Evolutionary conservation across 1,284 basidiomycete species (phyloP), one percentile per base, ranked within the genome.

Genomic region (Xerocomus nothofagi): DNA sequence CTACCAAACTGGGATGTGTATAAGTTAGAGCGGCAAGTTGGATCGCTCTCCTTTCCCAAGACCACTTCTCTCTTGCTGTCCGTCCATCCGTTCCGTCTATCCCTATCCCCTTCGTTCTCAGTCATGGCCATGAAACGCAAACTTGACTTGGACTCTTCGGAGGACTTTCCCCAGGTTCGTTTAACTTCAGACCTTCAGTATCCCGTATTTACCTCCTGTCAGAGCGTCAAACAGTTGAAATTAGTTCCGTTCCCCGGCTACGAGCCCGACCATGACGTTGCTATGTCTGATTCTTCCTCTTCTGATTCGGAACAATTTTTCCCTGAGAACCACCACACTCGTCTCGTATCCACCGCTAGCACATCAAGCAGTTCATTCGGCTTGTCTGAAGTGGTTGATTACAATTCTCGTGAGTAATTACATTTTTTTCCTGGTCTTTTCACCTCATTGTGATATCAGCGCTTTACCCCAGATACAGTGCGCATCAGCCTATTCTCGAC

Each of bases 91-190:
- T 31, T 47, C 33, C 34, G 18, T 33, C 31, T 39, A 51, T 44
- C 47, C 29, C 64, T 56, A 62, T 24, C 56, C 49, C 39, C 62
- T 66, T 63, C 61, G 44, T 50, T 39, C 50, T 53, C 39, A 52
- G 49, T 32, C 54, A 88, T 88, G 85, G 74, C 80, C 39, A 58
- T 86, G 63, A 90, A 90, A 67, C 79, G 88, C 65, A 90, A 90
- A 72, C 75, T 87, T 50, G 81, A 82, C 53, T 56, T 74, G 31
- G 82, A 83, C 56, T 68, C 73, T 44, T 79, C 79, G 54, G 79
- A 82, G 59, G 74, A 72, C 54, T 71, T 66, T 50, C 76, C 70
- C 54, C 73, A 71, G 60, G 79, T 81, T 60, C 30, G 70, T 39
- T 21, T 29, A n/a, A 27, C 18, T 37, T 26, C 12, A 9, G 4